These are phyloP conservation scores for Melaleuca quinquenervia DNA, from an alignment of 345 rosid species.

Conservation along the genomic window DNA sequence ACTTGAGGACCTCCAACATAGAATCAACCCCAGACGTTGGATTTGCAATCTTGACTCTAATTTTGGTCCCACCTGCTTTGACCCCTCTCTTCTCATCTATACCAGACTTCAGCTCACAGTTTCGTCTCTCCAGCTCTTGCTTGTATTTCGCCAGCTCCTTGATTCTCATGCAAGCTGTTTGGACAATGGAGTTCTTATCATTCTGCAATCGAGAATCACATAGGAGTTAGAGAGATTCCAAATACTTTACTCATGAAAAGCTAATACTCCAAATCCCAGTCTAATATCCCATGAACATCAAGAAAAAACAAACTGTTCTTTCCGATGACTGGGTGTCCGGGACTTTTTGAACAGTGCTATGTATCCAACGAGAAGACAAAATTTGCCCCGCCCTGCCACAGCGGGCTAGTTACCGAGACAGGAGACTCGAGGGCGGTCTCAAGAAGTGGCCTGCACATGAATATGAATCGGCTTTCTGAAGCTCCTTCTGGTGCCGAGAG, in stretches of 20 bases:
- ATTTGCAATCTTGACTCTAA: constrained; percentile 26
- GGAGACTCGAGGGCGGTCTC: not conserved
- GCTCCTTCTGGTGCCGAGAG: not conserved
- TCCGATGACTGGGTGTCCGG: not conserved
- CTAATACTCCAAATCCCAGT: not conserved
- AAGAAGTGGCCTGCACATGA: not conserved
- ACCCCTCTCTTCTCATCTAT: not conserved
- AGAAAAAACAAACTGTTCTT: not conserved
- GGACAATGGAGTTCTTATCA: constrained; percentile 46
- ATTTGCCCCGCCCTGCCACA: not conserved
- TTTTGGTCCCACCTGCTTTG: constrained; percentile 11
- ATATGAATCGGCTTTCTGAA: not conserved
- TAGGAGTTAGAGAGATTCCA: not conserved
- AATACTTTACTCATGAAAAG: not conserved
- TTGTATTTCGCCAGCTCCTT: constrained; percentile 24
- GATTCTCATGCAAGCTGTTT: constrained; percentile 25
- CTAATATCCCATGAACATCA: not conserved
- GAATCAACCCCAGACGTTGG: constrained; percentile 52
- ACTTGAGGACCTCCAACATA: constrained; percentile 38
- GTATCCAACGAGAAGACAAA: not conserved
- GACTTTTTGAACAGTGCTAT: not conserved
- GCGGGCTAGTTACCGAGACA: not conserved
- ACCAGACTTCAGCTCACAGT: constrained; percentile 10
- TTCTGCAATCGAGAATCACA: constrained; percentile 18
- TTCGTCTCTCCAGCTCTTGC: constrained; percentile 30